phyloP scores from a whole-genome alignment of 345 rosid genomes.

The Eucalyptus regnans region DNA sequence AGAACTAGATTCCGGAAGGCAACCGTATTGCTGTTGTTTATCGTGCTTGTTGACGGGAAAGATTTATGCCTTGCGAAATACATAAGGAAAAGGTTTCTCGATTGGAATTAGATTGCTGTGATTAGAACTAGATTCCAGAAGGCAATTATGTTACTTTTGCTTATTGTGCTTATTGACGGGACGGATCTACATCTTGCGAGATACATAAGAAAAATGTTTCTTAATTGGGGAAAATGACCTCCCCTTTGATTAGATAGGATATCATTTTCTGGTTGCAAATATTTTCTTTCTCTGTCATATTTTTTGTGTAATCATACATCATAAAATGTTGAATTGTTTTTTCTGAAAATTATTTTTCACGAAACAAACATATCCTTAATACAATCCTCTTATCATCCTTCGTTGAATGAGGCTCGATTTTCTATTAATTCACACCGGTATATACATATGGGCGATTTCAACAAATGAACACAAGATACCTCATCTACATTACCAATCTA shows the following conservation, averaged over 20 bases:
- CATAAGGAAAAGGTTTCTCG: too few species aligned
- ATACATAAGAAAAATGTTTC: too few species aligned
- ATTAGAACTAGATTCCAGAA: too few species aligned
- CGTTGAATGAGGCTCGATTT: not conserved
- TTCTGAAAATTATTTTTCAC: too few species aligned
- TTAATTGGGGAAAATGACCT: not conserved
- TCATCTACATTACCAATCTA: not conserved
- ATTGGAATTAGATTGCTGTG: too few species aligned
- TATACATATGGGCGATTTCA: not conserved
- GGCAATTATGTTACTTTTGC: too few species aligned
- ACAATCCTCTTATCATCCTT: not conserved
- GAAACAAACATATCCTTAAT: not conserved
- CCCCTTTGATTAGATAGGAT: not conserved
- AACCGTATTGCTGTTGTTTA: fast-evolving
- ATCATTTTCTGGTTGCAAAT: too few species aligned
- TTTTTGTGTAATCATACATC: not conserved
- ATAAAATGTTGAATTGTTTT: not conserved
- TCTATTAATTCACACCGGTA: not conserved
- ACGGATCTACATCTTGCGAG: not conserved
- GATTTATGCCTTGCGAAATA: fast-evolving
- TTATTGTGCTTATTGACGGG: too few species aligned
- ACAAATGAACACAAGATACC: not conserved
- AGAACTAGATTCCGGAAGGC: too few species aligned
- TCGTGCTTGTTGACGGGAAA: too few species aligned
- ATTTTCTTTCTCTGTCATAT: not conserved